Evolutionary conservation across 139 green algal species (phyloP), one percentile per base, ranked within the genome.

Genomic region (Parachlorella kessleri): DNA sequence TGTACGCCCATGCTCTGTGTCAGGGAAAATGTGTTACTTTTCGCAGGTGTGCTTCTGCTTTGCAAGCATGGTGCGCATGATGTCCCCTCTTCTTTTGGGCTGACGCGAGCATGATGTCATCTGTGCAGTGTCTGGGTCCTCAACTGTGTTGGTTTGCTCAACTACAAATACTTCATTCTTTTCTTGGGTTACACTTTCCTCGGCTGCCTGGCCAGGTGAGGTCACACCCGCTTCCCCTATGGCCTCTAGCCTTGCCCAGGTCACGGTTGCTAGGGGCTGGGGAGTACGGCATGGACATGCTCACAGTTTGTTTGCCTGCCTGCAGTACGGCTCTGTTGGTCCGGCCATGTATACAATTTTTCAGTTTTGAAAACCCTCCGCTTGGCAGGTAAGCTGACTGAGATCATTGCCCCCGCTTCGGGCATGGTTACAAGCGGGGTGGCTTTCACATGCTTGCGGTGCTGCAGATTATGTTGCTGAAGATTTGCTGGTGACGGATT

Each of bases 121-220:
- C n/a, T n/a, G 14, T 66, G 70, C 70, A 59, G 48, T 59, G 79
- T 91, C 64, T 94, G 91, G 95, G 89, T 99, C 10, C 85, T 95
- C 40, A 98, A 98, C 85, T 96, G 89, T 59, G 94, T 99, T 5
- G 96, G 96, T 7, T 84, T 97, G 55, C 79, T 94, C 32, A 99
- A 99, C 84, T 98, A 98, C 89, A 99, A 99, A 88, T 85, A 85
- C 74, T 99, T 99, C 84, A 80, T 98, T 32, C 88, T 97, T 9
- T 99, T 99, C 82, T 79, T 99, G 24, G 40, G 86, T 0, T 98
- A 94, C 75, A 91, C 89, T 0, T 87, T 82, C 30, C 9, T 94
- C 23, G 88, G 81, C 2, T 92, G 75, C 38, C 26, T 77, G 0
- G 35, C 89, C 39, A 84, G 79, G 79, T 84, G 67, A 41, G 36